Evolutionary conservation across 1,284 basidiomycete genomes (phyloP), one percentile per base, ranked within the genome.

Genomic region (Malassezia obtusa): DNA sequence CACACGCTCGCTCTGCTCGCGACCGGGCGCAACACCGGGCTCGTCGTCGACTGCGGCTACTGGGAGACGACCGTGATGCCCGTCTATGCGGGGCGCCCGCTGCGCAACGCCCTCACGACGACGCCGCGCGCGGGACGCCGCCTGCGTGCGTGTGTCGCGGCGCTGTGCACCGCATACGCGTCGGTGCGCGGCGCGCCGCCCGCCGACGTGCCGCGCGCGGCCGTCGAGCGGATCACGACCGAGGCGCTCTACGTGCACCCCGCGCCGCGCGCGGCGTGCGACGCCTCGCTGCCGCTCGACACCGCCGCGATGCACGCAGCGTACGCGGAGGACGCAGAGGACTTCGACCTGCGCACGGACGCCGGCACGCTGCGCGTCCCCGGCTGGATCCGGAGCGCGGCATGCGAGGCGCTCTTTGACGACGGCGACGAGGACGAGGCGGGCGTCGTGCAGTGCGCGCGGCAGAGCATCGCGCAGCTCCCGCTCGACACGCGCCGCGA

Each of bases 361-460:
- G 22, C 30, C 15, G 88, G 87, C 0, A 85, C 83, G 0, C 75
- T 96, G 32, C 78, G 85, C 38, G 82, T 98, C 36, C 92, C 92
- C 0, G 91, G 91, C 0, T 98, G 94, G 92, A 79, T 96, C 22
- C 78, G 92, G 32, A 90, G 95, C 71, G 80, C 90, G 8, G 86
- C 86, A 0, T 84, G 87, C 3, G 92, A 98, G 70, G 80, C 91
- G 4, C 77, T 96, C 1, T 95, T 95, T 61, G 87, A 89, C 67
- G 83, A 83, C 6, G 86, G 86, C n/a, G 87, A 89, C 60, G 82
- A 85, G 4, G 75, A 76, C 47, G 24, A 89, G 89, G 39, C 49
- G 11, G 56, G 64, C 11, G 17, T 92, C 2, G 83, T 86, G 0
- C 87, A 90, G 64, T 79, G 85, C 22, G 78, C 95, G 3, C 77